These are phyloP conservation scores for Sphaerobolus stellatus DNA, from an alignment of 1,284 basidiomycete genomes.

Conservation along the genomic window DNA sequence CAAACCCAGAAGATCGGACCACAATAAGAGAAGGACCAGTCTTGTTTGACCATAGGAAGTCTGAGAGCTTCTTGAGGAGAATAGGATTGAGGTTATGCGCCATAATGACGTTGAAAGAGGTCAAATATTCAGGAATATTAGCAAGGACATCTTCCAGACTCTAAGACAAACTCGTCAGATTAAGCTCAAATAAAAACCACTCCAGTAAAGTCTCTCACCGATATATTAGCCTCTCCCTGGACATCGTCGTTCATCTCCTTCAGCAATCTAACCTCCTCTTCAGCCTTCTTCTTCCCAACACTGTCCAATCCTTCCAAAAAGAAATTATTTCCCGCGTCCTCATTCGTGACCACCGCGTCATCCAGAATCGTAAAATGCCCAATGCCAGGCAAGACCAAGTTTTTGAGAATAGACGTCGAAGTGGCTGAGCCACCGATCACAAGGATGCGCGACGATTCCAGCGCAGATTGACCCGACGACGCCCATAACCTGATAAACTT, in stretches of 20 bases:
- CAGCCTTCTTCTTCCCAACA: conserved; percentile 77
- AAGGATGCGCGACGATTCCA: conserved; percentile 83
- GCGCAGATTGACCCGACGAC: conserved; percentile 86
- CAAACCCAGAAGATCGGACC: conserved; percentile 81
- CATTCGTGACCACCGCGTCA: conserved; percentile 53
- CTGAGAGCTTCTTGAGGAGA: conserved; percentile 58
- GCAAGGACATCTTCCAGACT: conserved; percentile 59
- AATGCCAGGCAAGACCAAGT: conserved; percentile 92
- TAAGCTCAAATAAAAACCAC: not conserved
- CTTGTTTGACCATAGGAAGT: conserved; percentile 65
- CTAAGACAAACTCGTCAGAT: conserved; percentile 23
- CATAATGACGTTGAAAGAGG: conserved; percentile 77
- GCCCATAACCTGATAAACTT: conserved; percentile 93
- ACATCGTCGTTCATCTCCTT: conserved; percentile 89
- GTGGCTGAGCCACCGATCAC: conserved; percentile 81
- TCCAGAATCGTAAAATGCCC: conserved; percentile 91
- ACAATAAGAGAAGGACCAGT: conserved; percentile 67
- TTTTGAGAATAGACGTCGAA: conserved; percentile 87
- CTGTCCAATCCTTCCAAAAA: conserved; percentile 80
- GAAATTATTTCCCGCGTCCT: conserved; percentile 95
- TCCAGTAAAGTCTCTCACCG: conserved; percentile 33
- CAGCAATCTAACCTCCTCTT: conserved; percentile 78
- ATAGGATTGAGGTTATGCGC: conserved; percentile 71
- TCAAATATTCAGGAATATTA: conserved; percentile 48
- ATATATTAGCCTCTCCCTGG: conserved; percentile 64